Percentiles rank a stretch among this genome's conserved stretches.
phyloP scores from a whole-genome alignment of 2,329 filamentous ascomycete genomes.

The Sporothrix euskadiensis region DNA sequence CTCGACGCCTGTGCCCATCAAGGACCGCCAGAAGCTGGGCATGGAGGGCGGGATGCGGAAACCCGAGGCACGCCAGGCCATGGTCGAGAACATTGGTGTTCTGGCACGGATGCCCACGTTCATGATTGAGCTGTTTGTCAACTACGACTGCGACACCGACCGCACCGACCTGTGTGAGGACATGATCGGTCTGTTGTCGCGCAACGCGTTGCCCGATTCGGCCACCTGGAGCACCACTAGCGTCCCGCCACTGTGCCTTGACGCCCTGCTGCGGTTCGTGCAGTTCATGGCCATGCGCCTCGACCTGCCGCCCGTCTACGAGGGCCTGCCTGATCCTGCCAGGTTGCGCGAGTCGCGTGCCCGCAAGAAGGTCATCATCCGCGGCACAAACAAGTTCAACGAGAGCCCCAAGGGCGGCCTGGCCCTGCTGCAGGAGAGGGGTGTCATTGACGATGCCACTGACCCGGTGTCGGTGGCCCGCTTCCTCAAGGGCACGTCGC shows the following conservation, averaged over 20 bases:
- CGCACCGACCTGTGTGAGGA: constrained; percentile 91
- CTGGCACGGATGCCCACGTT: constrained; percentile 90
- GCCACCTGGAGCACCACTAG: constrained; percentile 99
- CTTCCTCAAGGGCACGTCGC: constrained; percentile 83
- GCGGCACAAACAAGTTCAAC: constrained; percentile 88
- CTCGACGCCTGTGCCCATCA: constrained; percentile 85
- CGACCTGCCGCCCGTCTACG: constrained; percentile 64
- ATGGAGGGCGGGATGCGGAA: constrained; percentile 89
- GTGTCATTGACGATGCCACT: constrained; percentile 75
- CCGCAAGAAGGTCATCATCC: constrained; percentile 85
- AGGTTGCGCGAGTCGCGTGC: constrained; percentile 69
- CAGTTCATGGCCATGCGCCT: constrained; percentile 89
- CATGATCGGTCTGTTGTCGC: constrained; percentile 85
- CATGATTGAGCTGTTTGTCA: constrained; percentile 93
- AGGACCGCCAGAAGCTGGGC: constrained; percentile 88
- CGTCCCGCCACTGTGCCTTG: constrained; percentile 89
- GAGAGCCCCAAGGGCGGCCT: constrained; percentile 89
- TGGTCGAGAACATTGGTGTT: constrained; percentile 95
- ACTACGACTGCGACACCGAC: constrained; percentile 95
- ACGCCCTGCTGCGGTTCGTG: constrained; percentile 85
- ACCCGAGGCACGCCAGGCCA: constrained; percentile 93
- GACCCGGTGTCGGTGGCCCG: constrained; percentile 77
- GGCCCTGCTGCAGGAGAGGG: constrained; percentile 79
- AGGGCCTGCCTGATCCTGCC: constrained; percentile 66
- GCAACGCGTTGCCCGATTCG: constrained; percentile 94